Conservation (phyloP, 208 protist genomes). For the Leishmania tarentolae region DNA sequence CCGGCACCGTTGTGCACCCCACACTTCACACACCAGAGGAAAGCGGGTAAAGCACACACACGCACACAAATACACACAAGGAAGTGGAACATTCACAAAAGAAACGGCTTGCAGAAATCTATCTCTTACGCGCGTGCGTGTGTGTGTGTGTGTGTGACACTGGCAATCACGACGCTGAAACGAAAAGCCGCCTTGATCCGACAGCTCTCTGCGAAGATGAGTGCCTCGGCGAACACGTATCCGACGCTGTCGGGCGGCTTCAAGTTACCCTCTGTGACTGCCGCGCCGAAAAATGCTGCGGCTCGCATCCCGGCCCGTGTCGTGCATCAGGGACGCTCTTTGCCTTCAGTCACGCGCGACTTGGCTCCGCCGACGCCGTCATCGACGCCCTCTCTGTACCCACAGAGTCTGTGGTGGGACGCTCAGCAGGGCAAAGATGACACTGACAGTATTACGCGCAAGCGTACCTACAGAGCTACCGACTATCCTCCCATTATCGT, state of each 20-base stretch:
- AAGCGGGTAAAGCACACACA: not conserved
- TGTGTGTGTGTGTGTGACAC: not conserved
- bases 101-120: not conserved
- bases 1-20: slow-evolving; percentile 1
- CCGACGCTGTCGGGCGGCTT: not conserved
- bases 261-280: slow-evolving; percentile 15
- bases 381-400: slow-evolving; percentile 46
- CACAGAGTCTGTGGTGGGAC: slow-evolving; percentile 73
- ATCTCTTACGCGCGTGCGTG: too few relatives aligned
- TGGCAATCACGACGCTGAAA: slow-evolving; percentile 12
- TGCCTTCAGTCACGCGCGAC: slow-evolving; percentile 21
- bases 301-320: slow-evolving; percentile 12
- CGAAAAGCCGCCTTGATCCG: slow-evolving; percentile 28
- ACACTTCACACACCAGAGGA: not conserved
- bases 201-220: slow-evolving; percentile 33
- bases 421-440: slow-evolving; percentile 54
- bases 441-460: slow-evolving; percentile 43
- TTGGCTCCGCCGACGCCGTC: slow-evolving; percentile 14
- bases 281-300: not conserved
- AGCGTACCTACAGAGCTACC: slow-evolving; percentile 57
- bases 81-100: not conserved
- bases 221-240: slow-evolving; percentile 17
- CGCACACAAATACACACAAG: not conserved
- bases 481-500: slow-evolving; percentile 51
- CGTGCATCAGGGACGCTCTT: slow-evolving; percentile 25